These are phyloP conservation scores for Mycena latifolia DNA, from an alignment of 768 basidiomycete species.

Conservation along the genomic window DNA sequence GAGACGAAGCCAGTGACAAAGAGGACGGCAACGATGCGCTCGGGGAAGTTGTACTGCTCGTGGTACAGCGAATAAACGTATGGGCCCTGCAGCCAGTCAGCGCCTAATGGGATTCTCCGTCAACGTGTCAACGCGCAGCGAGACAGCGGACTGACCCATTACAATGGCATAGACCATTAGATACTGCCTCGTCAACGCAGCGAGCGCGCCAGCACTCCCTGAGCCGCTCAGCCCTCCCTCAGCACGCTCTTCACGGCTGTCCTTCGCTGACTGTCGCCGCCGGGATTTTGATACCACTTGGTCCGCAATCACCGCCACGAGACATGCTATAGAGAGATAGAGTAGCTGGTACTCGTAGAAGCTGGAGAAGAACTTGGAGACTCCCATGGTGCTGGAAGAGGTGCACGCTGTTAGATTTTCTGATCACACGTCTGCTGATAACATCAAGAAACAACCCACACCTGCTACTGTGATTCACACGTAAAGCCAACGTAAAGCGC, in stretches of 20 bases:
- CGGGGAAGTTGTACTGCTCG: conserved; percentile 74
- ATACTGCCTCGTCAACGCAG: conserved; percentile 62
- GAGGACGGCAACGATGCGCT: conserved; percentile 73
- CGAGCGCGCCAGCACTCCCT: conserved; percentile 40
- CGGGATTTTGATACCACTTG: conserved; percentile 39
- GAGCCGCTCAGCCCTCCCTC: conserved; percentile 45
- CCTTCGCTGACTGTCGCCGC: conserved; percentile 38
- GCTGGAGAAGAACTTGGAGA: too few relatives aligned
- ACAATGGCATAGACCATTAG: conserved; percentile 77
- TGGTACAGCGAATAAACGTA: conserved; percentile 82
- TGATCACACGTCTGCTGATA: too few relatives aligned
- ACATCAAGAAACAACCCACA: too few relatives aligned
- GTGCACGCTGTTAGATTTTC: too few relatives aligned
- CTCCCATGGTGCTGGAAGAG: too few relatives aligned
- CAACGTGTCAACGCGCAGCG: conserved; percentile 9
- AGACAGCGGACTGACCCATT: conserved; percentile 65
- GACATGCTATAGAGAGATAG: conserved; percentile 47
- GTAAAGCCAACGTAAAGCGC: too few relatives aligned
- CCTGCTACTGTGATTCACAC: too few relatives aligned
- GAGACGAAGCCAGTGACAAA: conserved; percentile 85
- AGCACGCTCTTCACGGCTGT: conserved; percentile 40
- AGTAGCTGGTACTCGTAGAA: conserved; percentile 52
- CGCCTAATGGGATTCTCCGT: conserved; percentile 54
- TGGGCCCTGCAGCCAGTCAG: conserved; percentile 86
- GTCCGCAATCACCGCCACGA: conserved; percentile 48